Conservation (phyloP, 2,329 filamentous ascomycete species). For the Hypoxylon rubiginosum region DNA sequence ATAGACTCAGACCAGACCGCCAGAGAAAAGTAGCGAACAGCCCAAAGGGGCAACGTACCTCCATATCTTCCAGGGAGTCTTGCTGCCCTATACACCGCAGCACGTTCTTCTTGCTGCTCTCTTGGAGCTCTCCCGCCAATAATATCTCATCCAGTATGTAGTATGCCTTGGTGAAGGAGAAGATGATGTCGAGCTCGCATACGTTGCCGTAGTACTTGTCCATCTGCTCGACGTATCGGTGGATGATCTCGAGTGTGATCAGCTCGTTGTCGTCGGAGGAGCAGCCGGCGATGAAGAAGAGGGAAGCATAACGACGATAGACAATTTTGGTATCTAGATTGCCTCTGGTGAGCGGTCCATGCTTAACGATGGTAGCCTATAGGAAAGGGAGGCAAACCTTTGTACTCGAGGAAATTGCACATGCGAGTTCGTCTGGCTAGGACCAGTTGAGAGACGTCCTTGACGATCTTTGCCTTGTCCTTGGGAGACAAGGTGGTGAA, state of each 20-base stretch:
- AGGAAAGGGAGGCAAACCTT: slow-evolving; percentile 71
- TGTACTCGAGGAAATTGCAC: slow-evolving; percentile 99
- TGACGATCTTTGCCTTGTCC: slow-evolving; percentile 99
- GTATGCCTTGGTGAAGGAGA: slow-evolving; percentile 99
- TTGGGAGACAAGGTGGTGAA: slow-evolving; percentile 97
- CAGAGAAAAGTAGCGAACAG: slow-evolving; percentile 24
- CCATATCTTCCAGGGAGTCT: slow-evolving; percentile 98
- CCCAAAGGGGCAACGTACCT: slow-evolving; percentile 75
- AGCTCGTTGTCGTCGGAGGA: slow-evolving; percentile 98
- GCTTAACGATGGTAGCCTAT: neutral
- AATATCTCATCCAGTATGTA: slow-evolving; percentile 98
- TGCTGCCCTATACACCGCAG: slow-evolving; percentile 96
- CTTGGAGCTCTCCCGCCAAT: slow-evolving; percentile 95
- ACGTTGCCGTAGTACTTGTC: slow-evolving; percentile 99
- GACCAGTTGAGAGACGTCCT: slow-evolving; percentile 98
- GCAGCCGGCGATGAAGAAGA: slow-evolving; percentile 99
- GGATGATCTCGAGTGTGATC: slow-evolving; percentile 97
- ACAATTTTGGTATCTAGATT: slow-evolving; percentile 93
- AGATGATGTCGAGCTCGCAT: slow-evolving; percentile 99
- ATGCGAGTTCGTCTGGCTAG: slow-evolving; percentile 95
- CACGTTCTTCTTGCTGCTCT: slow-evolving; percentile 99
- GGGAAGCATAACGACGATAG: slow-evolving; percentile 96
- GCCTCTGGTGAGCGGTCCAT: slow-evolving; percentile 36
- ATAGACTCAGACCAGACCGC: slow-evolving; percentile 4
- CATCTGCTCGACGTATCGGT: slow-evolving; percentile 99